Evolutionary conservation across 2,329 filamentous ascomycete species (phyloP).

Genomic region (Pyrenochaeta sp.): DNA sequence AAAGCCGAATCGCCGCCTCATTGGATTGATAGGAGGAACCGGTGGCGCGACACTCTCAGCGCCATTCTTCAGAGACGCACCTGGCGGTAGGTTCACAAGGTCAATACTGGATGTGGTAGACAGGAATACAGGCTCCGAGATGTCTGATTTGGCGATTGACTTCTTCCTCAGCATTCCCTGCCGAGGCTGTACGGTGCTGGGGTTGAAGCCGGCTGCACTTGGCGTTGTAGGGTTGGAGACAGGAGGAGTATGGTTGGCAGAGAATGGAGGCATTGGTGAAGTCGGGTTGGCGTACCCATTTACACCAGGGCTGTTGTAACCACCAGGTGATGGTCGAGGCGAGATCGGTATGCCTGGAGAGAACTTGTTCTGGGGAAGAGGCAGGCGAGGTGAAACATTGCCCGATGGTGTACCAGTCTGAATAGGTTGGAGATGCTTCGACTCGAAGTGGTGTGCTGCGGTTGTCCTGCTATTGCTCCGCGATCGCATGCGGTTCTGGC

Average conservation of each 20-base stretch:
- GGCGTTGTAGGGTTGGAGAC: conserved; percentile 57
- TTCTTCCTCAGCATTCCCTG: conserved; percentile 59
- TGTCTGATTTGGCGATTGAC: conserved; percentile 67
- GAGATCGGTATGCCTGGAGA: conserved; percentile 46
- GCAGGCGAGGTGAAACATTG: conserved; percentile 35
- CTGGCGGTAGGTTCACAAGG: conserved; percentile 65
- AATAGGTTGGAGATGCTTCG: conserved; percentile 49
- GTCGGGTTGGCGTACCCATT: conserved; percentile 50
- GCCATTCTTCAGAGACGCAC: conserved; percentile 63
- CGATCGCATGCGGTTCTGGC: conserved; percentile 38
- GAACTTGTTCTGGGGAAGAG: conserved; percentile 33
- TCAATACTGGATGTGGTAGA: conserved; percentile 67
- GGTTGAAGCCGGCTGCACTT: conserved; percentile 44
- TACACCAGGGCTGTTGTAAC: conserved; percentile 44
- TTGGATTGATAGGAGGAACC: conserved; percentile 67
- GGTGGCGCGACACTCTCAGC: conserved; percentile 52
- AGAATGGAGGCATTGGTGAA: conserved; percentile 58
- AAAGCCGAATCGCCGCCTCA: conserved; percentile 60
- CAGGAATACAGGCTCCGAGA: conserved; percentile 66
- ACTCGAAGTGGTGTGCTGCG: conserved; percentile 46
- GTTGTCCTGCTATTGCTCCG: conserved; percentile 49
- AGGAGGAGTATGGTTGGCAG: conserved; percentile 63
- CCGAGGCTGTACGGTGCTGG: conserved; percentile 40
- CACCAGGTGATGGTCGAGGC: conserved; percentile 48
- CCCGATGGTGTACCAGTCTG: conserved; percentile 38